Percentiles rank a stretch among this genome's conserved stretches.
These are phyloP conservation scores for Chaetomidium leptoderma DNA, from an alignment of 495 filamentous ascomycete species.

Conservation along the genomic window DNA sequence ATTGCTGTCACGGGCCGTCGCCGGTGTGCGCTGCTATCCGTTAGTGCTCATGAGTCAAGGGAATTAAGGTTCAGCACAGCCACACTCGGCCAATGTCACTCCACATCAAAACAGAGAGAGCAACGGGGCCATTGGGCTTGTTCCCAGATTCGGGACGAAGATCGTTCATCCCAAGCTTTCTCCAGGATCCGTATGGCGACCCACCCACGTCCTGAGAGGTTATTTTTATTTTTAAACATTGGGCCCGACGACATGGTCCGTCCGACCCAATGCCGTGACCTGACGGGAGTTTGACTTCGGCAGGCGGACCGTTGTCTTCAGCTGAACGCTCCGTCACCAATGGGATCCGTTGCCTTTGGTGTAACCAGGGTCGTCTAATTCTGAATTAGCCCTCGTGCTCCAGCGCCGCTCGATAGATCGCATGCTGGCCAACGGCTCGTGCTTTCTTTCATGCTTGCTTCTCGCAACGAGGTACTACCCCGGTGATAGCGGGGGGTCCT, in stretches of 20 bases:
- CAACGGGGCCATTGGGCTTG: neutral
- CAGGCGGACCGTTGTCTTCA: slow-evolving; percentile 23
- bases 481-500: neutral
- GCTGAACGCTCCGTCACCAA: slow-evolving; percentile 22
- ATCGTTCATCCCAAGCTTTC: slow-evolving; percentile 1
- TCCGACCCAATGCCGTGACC: slow-evolving; percentile 16
- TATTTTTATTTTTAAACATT: slow-evolving; percentile 16
- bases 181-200: neutral
- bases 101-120: neutral
- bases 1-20: neutral
- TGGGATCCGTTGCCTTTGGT: neutral
- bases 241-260: slow-evolving; percentile 22
- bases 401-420: slow-evolving; percentile 6
- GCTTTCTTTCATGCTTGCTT: neutral
- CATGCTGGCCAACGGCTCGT: neutral
- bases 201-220: neutral
- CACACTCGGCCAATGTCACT: slow-evolving; percentile 2
- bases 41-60: neutral
- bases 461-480: neutral
- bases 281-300: slow-evolving; percentile 3
- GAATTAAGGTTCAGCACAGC: slow-evolving; percentile 22
- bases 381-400: slow-evolving; percentile 24
- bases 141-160: neutral
- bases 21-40: neutral
- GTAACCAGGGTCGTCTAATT: slow-evolving; percentile 9